These are phyloP conservation scores for Garcia nutans DNA, from an alignment of 345 rosid genomes.

Conservation along the genomic window DNA sequence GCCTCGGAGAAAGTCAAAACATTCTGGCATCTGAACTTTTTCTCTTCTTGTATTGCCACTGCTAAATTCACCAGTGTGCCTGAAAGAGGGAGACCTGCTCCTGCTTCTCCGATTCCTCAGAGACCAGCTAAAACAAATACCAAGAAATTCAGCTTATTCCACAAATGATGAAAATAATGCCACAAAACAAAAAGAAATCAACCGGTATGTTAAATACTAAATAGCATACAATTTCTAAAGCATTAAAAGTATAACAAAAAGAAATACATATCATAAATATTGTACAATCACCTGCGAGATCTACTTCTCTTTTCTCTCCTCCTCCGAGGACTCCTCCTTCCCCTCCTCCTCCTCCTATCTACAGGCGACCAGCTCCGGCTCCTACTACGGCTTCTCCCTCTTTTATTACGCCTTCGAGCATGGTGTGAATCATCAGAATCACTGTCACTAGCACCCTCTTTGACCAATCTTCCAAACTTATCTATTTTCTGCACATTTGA, in stretches of 20 bases:
- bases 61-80: slow-evolving; percentile 27
- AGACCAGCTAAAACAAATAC: slow-evolving; percentile 43
- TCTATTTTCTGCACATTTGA: slow-evolving; percentile 44
- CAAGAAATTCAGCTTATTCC: slow-evolving; percentile 10
- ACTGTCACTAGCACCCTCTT: slow-evolving; percentile 56
- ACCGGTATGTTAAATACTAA: neutral
- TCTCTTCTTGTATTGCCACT: slow-evolving; percentile 28
- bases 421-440: slow-evolving; percentile 48
- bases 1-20: slow-evolving; percentile 61
- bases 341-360: slow-evolving; percentile 43
- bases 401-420: slow-evolving; percentile 32
- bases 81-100: slow-evolving; percentile 48
- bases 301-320: slow-evolving; percentile 49
- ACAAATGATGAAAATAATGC: neutral
- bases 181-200: neutral
- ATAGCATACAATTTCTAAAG: neutral
- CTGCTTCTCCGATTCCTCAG: slow-evolving; percentile 35
- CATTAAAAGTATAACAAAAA: neutral
- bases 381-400: slow-evolving; percentile 34
- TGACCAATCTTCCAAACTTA: slow-evolving; percentile 56
- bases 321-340: slow-evolving; percentile 25
- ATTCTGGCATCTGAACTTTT: slow-evolving; percentile 37
- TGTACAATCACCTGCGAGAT: slow-evolving; percentile 48
- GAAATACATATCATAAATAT: neutral
- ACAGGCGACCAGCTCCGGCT: slow-evolving; percentile 46